Evolutionary conservation across 768 basidiomycete genomes (phyloP), one percentile per base, ranked within the genome.

Genomic region (Amanita fuliginea): DNA sequence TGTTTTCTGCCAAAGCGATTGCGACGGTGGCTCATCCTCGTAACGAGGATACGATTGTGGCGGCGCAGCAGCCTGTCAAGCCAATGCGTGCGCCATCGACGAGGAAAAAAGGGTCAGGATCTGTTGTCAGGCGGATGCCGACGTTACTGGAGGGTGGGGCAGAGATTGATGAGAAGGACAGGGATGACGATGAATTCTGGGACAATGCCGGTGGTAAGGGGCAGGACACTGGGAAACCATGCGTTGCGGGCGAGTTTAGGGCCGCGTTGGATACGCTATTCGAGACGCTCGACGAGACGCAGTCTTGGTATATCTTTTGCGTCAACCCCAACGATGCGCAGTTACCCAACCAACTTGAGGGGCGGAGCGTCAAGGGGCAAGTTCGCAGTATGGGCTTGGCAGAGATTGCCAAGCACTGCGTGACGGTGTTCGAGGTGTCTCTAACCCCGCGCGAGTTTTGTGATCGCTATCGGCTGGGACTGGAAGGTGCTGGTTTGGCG

Each of bases 311-410:
- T 57, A 75, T 96, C 14, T 90, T 95, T 66, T 96, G 92, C 59
- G 66, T 98, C 57, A 92, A 87, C 62, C 92, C 94, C 3, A 99
- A 98, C 60, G 93, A 97, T 67, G 83, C 90, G 21, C 95, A 95
- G 60, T 67, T 97, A 16, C 92, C 94, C 34, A 90, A 92, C 61
- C 94, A 97, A 62, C 70, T 97, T 46, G 95, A 98, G 68, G 87
- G 89, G 9, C 74, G 93, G 40, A 83, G 85, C 35, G 85, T 97
- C 43, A 95, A 93, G 63, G 87, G 88, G 0, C 95, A 98, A 66
- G 83, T 98, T 33, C 75, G 87, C 44, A 85, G 86, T 49, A 59
- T 83, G 21, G 89, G 92, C 0, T 58, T 98, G 56, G 67, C 82
- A 2, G 88, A 91, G 66, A 76, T 97, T 53, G 78, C 86, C 5